Base-by-base conservation (phyloP, 129 eudicot genomes). In the Apium graveolens region DNA sequence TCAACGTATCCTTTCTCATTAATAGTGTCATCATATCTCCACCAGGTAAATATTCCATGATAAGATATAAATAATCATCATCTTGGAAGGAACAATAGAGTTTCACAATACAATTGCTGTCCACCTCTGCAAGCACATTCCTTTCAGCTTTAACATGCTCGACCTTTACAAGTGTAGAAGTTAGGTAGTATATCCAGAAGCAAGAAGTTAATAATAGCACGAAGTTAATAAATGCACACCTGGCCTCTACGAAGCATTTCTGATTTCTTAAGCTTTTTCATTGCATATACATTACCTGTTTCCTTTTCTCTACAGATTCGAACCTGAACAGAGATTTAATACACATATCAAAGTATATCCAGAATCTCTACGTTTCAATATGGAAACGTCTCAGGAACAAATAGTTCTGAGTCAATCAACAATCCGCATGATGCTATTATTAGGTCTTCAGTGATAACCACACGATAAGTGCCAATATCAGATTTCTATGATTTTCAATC, bases 221-320 rank as follows among this genome's bases (percentile, higher is more conserved):
- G 51, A 81, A 79, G 51, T 79, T 60, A 57, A 76, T 78, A 48
- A 57, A 78, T 34, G 46, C 72, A 60, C 81, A 96, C 99, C 89
- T 96, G 99, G 78, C 99, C 99, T 85, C 99, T 88, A 69, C 97
- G 96, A 84, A 96, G 99, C 99, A 96, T 96, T 86, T 96, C 97
- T n/a, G 99, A 89, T 79, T 96, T 96, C 87, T 87, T 92, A 48
- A 96, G 96, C 81, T 96, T 96, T 87, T 96, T 96, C 97, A 96
- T 96, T 24, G 99, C 99, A 77, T 90, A 96, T 68, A 96, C 99
- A 78, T 78, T 79, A 70, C 90, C 94, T 74, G 97, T 87, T 44
- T 92, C 86, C 85, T 92, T 96, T 84, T 96, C 97, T 81, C 93
- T 88, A 80, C 99, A 96, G 72, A 96, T 71, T 87, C 99, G 84